Evolutionary conservation across 2,329 filamentous ascomycete genomes (phyloP).

Genomic region (Cordyceps militaris): DNA sequence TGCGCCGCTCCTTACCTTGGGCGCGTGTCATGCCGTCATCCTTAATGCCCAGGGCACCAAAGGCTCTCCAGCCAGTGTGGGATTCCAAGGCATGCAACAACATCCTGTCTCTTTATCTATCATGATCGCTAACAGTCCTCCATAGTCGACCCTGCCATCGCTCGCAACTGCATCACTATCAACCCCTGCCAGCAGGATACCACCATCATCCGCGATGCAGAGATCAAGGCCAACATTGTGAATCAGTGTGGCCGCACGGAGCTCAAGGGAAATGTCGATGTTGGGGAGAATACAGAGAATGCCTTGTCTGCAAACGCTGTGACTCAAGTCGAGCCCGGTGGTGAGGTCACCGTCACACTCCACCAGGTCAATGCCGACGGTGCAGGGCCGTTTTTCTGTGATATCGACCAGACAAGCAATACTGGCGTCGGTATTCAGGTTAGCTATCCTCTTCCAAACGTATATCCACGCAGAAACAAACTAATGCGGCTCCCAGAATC

Average conservation of each 20-base stretch:
- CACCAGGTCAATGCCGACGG: conserved; percentile 8
- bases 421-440: conserved; percentile 19
- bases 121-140: not conserved
- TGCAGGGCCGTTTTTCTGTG: conserved; percentile 41
- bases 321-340: conserved; percentile 42
- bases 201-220: conserved; percentile 54
- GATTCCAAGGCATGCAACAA: conserved; percentile 37
- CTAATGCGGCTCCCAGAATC: conserved; percentile 18
- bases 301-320: conserved; percentile 38
- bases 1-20: conserved; percentile 11
- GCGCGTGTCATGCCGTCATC: conserved; percentile 38
- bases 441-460: not conserved
- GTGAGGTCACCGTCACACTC: conserved; percentile 28
- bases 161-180: conserved; percentile 56
- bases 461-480: not conserved
- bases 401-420: conserved; percentile 43
- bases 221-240: conserved; percentile 45
- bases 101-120: not conserved
- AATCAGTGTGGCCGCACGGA: conserved; percentile 58
- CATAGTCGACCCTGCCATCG: conserved; percentile 44
- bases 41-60: conserved; percentile 38
- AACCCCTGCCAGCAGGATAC: conserved; percentile 60
- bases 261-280: conserved; percentile 53
- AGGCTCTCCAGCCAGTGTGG: conserved; percentile 40
- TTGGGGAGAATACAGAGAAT: conserved; percentile 49